A percentile compares a stretch with the other conserved stretches of the same genome.
phyloP scores from a whole-genome alignment of 2,329 filamentous ascomycete genomes.

The Claviceps sp. region DNA sequence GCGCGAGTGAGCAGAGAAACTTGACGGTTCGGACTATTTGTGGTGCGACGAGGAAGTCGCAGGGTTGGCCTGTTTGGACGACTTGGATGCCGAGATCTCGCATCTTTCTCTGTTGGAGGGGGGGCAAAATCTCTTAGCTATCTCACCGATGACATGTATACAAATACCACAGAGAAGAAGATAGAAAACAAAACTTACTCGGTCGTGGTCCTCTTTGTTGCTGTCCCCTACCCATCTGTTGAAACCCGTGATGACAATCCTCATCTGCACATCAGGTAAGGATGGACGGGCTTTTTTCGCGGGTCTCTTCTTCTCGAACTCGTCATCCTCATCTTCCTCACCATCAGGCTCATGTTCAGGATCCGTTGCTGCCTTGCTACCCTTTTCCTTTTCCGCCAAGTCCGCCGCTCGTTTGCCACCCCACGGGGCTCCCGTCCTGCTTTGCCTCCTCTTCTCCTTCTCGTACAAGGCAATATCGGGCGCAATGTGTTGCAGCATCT shows the following conservation, averaged over 20 bases:
- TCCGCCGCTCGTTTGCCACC: constrained; percentile 51
- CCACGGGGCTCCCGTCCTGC: constrained; percentile 38
- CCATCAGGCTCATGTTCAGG: constrained; percentile 30
- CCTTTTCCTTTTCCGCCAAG: constrained; percentile 39
- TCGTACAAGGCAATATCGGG: constrained; percentile 83
- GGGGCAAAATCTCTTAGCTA: constrained; percentile 8
- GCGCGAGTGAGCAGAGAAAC: constrained; percentile 78
- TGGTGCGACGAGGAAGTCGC: constrained; percentile 80
- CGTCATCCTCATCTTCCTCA: constrained; percentile 32
- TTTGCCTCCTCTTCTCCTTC: constrained; percentile 73
- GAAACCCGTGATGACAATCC: constrained; percentile 73
- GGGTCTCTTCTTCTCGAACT: constrained; percentile 33
- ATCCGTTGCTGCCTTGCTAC: constrained; percentile 27
- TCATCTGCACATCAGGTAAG: constrained; percentile 52
- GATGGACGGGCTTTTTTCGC: constrained; percentile 49
- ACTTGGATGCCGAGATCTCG: constrained; percentile 73
- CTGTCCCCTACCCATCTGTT: constrained; percentile 64
- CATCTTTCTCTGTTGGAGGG: constrained; percentile 51
- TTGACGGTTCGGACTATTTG: constrained; percentile 82
- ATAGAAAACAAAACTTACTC: constrained; percentile 40
- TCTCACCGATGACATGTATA: not conserved
- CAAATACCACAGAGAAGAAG: not conserved
- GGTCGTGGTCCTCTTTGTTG: constrained; percentile 65
- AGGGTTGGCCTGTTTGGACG: constrained; percentile 59
- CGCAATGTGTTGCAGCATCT: constrained; percentile 61